phyloP scores from a whole-genome alignment of 345 rosid genomes.

The Litchi chinensis region DNA sequence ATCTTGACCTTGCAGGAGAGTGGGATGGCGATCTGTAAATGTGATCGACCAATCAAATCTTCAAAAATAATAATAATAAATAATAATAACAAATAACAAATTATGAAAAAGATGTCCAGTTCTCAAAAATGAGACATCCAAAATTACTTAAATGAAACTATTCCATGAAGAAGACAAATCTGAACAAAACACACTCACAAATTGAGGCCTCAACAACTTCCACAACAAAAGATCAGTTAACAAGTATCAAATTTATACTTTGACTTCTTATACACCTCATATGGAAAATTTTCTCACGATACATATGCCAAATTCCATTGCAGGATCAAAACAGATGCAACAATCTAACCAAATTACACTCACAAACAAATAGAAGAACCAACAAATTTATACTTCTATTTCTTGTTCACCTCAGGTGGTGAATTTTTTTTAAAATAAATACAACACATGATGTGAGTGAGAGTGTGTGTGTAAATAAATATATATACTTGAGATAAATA shows the following conservation, averaged over 20 bases:
- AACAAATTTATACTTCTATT: not conserved
- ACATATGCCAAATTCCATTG: not conserved
- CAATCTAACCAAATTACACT: not conserved
- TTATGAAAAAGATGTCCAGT: not conserved
- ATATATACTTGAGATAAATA: too few species aligned
- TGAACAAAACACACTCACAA: not conserved
- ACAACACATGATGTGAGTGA: too few species aligned
- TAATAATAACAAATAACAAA: not conserved
- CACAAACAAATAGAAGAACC: not conserved
- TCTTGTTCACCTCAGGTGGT: not conserved
- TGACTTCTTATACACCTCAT: not conserved
- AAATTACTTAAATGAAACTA: not conserved
- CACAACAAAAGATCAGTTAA: not conserved
- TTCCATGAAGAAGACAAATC: not conserved
- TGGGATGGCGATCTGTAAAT: slow-evolving; percentile 16
- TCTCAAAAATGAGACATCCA: slow-evolving; percentile 11
- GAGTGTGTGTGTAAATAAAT: too few species aligned
- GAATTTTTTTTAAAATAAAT: not conserved
- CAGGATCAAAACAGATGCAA: not conserved
- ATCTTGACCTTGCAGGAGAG: slow-evolving; percentile 67
- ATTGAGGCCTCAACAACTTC: not conserved
- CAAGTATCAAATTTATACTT: not conserved
- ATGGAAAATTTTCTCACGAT: not conserved
- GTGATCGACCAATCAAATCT: slow-evolving; percentile 2
- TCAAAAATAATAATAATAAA: not conserved